Base-by-base conservation (phyloP, 768 basidiomycete genomes). In the Termitomyces sp. region DNA sequence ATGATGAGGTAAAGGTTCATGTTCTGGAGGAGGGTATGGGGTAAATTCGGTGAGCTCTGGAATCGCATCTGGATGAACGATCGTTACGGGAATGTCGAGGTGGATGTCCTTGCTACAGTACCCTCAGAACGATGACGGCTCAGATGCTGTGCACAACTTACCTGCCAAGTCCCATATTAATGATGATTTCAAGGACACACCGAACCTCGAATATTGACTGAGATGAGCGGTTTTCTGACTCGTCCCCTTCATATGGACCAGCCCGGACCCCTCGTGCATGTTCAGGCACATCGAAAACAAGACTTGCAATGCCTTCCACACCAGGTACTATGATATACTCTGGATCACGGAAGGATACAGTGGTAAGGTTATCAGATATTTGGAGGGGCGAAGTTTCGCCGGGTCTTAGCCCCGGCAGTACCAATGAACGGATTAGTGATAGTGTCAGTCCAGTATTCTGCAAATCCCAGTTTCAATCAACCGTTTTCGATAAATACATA, bases 231-330 rank as follows among this genome's bases (percentile, higher is more conserved):
- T 43, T 36, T 20, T 60, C 50, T 18, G 70, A 67, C 51, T 78
- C 76, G 56, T 75, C 78, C n/a, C 80, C 83, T n/a, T 82, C 66
- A 9, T 86, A 75, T 5, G 68, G 62, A 5, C 88, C 88, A 23
- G 86, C 87, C 54, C 76, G 79, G 12, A 88, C 82, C 4, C 85
- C 83, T 51, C 85, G 75, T 0, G 88, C 83, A 54, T 76, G 68
- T 44, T 70, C 75, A 5, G 91, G 91, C n/a, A 91, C 82, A 64
- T 92, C 86, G 58, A 94, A 85, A 11, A 90, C 87, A 11, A 94
- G 77, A 62, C 80, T 83, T 1, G 91, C 91, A 2, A 91, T 79
- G 20, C 91, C 91, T 63, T 92, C 91, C 3, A 76, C 77, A 16
- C 88, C 88, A 0, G 89, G 88, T 7, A 77, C 78, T 29, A 91